Base-by-base conservation (phyloP, 352 stramenopile genomes). In the Blastocystis sp. region DNA sequence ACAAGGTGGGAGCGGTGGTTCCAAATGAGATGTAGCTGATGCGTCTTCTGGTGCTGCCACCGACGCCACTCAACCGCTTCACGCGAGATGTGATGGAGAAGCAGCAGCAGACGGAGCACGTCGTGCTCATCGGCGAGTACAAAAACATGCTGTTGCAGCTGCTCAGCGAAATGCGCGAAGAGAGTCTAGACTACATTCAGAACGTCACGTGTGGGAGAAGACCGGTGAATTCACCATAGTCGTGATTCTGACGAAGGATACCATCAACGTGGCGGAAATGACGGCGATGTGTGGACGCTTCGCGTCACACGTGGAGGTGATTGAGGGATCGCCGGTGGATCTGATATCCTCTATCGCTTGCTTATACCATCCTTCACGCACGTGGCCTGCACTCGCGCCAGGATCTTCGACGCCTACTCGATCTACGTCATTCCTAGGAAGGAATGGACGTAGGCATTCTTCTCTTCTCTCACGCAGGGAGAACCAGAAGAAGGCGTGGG, bases 121-220 rank as follows among this genome's bases (percentile, higher is more conserved):
- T 81, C 44, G 69, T 81, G 24, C 61, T 81, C 40, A 36, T 81
- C 24, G 69, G 69, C 7, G 61, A 81, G 29, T 81, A 48, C 53
- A 61, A 46, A 32, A 44, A 81, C n/a, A 36, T 81, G 16, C 32
- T 81, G 36, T 44, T 44, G 32, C 34, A 32, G 29, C 29, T 81
- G 46, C 61, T 81, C 51, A 63, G 69, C 40, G 69, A 81, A 42
- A 40, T 81, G 69, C 61, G 44, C 29, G 69, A 81, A 38, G 69
- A 51, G 11, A 63, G 44, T n/a, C 18, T 8, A 27, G 69, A 81
- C 42, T 81, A 81, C 40, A 40, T 81, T 0, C 69, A 81, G 18
- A 44, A 81, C 16, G 44, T 44, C 0, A 51, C 63, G 0, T 81
- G 69, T 81, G 27, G 49, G 69, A 53, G 34, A 24, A 78, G 14